These are phyloP conservation scores for Macaranga tanarius DNA, from an alignment of 441 rosid species.

Conservation along the genomic window DNA sequence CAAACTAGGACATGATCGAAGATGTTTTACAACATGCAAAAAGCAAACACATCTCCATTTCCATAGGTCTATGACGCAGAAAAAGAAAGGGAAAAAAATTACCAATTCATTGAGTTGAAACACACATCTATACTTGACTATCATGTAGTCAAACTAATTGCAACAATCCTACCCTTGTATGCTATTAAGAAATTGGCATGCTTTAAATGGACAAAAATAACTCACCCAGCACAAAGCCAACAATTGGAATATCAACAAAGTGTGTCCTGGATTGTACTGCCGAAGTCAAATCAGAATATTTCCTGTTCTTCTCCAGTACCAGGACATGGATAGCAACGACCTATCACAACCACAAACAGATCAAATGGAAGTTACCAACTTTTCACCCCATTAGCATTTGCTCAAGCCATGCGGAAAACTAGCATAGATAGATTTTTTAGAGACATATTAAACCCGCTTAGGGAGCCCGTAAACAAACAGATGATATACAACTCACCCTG, in stretches of 20 bases:
- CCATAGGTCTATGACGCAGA: background rate
- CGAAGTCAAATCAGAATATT: constrained; percentile 27
- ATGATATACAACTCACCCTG: constrained; percentile 50
- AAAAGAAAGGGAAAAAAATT: background rate
- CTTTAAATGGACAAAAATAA: constrained; percentile 16
- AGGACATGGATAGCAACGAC: constrained; percentile 55
- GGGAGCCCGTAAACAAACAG: background rate
- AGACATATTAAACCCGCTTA: background rate
- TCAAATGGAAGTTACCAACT: constrained; percentile 6
- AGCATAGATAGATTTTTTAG: background rate
- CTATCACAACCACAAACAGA: constrained; percentile 40
- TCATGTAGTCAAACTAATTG: constrained; percentile 1
- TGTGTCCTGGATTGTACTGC: constrained; percentile 28
- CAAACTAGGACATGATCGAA: background rate
- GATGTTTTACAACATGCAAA: background rate
- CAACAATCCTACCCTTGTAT: background rate
- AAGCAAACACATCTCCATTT: background rate
- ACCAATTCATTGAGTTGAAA: background rate
- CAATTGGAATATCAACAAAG: constrained; percentile 66
- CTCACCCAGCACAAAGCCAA: constrained; percentile 79
- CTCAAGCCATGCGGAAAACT: background rate
- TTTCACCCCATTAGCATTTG: background rate
- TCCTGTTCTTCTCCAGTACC: constrained; percentile 51
- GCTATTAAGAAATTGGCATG: background rate
- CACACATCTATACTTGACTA: background rate